phyloP scores from a whole-genome alignment of 768 basidiomycete species.

The Tulasnella sp. region DNA sequence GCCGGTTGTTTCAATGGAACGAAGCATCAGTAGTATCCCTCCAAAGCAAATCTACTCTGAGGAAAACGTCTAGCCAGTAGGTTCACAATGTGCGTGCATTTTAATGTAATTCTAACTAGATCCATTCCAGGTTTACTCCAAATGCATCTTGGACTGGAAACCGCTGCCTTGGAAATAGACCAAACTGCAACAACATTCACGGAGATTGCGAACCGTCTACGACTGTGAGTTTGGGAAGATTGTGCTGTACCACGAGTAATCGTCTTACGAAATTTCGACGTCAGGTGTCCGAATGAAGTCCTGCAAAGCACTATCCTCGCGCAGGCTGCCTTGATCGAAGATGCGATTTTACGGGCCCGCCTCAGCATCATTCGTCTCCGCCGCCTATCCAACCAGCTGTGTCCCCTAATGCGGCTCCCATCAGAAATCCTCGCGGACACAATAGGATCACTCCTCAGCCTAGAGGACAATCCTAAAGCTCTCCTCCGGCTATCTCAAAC shows the following conservation, averaged over 20 bases:
- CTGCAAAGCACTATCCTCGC: background rate
- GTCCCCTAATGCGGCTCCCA: background rate
- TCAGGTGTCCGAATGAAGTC: background rate
- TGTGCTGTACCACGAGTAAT: background rate
- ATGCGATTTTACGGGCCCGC: background rate
- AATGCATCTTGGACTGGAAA: background rate
- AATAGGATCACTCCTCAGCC: background rate
- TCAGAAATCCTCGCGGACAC: background rate
- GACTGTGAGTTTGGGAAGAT: background rate
- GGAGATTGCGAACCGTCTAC: background rate
- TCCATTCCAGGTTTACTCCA: background rate
- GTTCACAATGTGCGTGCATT: background rate
- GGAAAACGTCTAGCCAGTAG: background rate
- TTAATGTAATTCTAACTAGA: background rate
- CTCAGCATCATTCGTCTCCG: background rate
- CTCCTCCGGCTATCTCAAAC: background rate
- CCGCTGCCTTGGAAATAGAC: background rate
- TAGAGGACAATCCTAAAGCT: background rate
- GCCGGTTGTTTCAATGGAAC: background rate
- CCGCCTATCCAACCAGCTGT: background rate
- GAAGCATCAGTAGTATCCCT: background rate
- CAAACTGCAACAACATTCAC: background rate
- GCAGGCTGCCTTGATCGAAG: background rate
- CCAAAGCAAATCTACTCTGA: background rate
- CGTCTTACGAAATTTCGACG: background rate